These are phyloP conservation scores for Blakeslea trispora DNA, from an alignment of 371 early-diverging fungal genomes.

Conservation along the genomic window DNA sequence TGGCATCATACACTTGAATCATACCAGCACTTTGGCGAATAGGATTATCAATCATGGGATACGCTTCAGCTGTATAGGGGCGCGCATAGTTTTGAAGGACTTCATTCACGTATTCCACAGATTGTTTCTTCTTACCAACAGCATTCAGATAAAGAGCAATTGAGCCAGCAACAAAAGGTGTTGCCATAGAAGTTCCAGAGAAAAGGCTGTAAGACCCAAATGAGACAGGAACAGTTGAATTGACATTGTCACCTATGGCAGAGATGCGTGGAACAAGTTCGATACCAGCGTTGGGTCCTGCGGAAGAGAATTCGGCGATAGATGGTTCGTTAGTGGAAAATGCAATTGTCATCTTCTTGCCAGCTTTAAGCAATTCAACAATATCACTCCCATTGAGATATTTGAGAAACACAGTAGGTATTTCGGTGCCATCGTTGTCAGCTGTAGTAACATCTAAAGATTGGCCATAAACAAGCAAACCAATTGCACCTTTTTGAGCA, in stretches of 20 bases:
- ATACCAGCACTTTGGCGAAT: slow-evolving; percentile 70
- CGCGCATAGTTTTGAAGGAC: slow-evolving; percentile 53
- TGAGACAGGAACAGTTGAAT: slow-evolving; percentile 57
- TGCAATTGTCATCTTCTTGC: no score
- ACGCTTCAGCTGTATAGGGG: neutral
- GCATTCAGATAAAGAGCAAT: slow-evolving; percentile 59
- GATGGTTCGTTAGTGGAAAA: slow-evolving; percentile 10
- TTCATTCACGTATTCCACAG: slow-evolving; percentile 12
- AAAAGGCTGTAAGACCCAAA: slow-evolving; percentile 52
- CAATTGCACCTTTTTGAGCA: slow-evolving; percentile 45
- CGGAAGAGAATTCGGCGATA: slow-evolving; percentile 50
- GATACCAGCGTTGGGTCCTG: slow-evolving; percentile 40
- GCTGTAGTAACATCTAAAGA: neutral
- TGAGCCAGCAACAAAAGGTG: slow-evolving; percentile 71
- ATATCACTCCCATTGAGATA: no score
- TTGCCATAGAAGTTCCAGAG: slow-evolving; percentile 71
- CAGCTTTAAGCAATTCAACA: no score
- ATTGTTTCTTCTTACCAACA: slow-evolving; percentile 9
- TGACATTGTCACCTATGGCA: slow-evolving; percentile 69
- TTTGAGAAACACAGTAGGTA: slow-evolving; percentile 1
- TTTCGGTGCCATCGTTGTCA: slow-evolving; percentile 24
- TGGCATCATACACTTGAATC: slow-evolving; percentile 62
- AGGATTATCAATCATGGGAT: slow-evolving; percentile 22
- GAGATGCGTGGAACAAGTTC: slow-evolving; percentile 55
- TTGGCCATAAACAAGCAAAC: slow-evolving; percentile 44